These are phyloP conservation scores for Geotrichum ghanense DNA, from an alignment of 805 yeast species.

Conservation along the genomic window DNA sequence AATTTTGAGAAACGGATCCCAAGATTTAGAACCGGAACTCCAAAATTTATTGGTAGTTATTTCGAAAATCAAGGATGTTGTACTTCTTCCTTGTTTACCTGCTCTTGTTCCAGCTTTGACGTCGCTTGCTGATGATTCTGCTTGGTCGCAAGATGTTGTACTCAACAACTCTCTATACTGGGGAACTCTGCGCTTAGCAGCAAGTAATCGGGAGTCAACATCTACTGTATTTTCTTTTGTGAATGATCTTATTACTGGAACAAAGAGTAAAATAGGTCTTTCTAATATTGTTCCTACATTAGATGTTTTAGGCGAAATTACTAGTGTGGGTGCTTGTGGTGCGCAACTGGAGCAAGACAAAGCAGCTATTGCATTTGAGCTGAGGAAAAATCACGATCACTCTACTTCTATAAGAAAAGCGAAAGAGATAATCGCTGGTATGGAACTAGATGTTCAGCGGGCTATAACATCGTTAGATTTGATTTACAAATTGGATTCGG, in stretches of 20 bases:
- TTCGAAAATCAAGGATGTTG: constrained; percentile 6
- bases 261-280: constrained; percentile 5
- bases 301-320: constrained; percentile 17
- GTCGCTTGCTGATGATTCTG: constrained; percentile 7
- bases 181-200: constrained; percentile 40
- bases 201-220: constrained; percentile 35
- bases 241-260: constrained; percentile 4
- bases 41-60: constrained; percentile 2
- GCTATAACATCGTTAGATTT: constrained; percentile 3
- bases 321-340: constrained; percentile 15
- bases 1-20: constrained; percentile 10
- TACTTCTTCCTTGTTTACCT: constrained; percentile 6
- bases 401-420: constrained; percentile 12
- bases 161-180: constrained; percentile 44
- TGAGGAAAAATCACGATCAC: background rate
- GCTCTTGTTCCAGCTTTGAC: constrained; percentile 7
- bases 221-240: constrained; percentile 10
- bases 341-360: constrained; percentile 6
- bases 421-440: constrained; percentile 18
- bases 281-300: constrained; percentile 15
- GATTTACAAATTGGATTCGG: constrained; percentile 3
- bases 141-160: constrained; percentile 28
- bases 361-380: background rate
- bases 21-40: constrained; percentile 5
- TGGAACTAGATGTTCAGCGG: constrained; percentile 5